Conservation (phyloP, 805 yeast genomes). For the Scheffersomyces stipitis region DNA sequence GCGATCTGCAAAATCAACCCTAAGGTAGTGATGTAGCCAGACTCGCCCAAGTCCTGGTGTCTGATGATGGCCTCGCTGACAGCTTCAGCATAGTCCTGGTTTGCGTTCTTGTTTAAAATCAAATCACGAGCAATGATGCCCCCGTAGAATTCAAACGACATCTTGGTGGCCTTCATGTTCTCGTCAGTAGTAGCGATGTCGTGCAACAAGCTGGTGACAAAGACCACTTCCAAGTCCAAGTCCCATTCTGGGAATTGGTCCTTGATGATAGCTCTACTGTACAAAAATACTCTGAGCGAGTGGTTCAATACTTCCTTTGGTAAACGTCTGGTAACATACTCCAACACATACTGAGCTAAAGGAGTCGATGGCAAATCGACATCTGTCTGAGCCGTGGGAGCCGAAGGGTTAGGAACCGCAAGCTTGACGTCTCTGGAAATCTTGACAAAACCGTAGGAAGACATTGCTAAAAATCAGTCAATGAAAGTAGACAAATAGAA, state of each 20-base stretch:
- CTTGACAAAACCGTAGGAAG: conserved; percentile 30
- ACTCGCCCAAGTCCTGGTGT: conserved; percentile 34
- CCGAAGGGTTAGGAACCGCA: conserved; percentile 22
- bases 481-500: too few species aligned
- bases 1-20: conserved; percentile 33
- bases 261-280: conserved; percentile 26
- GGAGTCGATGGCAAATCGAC: conserved; percentile 18
- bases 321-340: conserved; percentile 21
- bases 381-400: conserved; percentile 22
- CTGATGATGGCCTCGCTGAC: conserved; percentile 34
- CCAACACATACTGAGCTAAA: conserved; percentile 15
- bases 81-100: conserved; percentile 32
- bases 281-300: conserved; percentile 29
- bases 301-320: conserved; percentile 27
- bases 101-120: conserved; percentile 19
- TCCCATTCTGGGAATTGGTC: conserved; percentile 35
- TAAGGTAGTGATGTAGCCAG: conserved; percentile 31
- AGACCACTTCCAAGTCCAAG: conserved; percentile 26
- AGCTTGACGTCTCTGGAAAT: conserved; percentile 24
- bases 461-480: too few species aligned
- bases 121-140: conserved; percentile 28
- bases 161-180: conserved; percentile 30
- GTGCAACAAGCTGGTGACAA: conserved; percentile 31
- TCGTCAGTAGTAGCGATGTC: conserved; percentile 35
- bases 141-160: conserved; percentile 36